These are phyloP conservation scores for Aegilops bicornis DNA, from an alignment of 176 grass and related monocot species.

Conservation along the genomic window DNA sequence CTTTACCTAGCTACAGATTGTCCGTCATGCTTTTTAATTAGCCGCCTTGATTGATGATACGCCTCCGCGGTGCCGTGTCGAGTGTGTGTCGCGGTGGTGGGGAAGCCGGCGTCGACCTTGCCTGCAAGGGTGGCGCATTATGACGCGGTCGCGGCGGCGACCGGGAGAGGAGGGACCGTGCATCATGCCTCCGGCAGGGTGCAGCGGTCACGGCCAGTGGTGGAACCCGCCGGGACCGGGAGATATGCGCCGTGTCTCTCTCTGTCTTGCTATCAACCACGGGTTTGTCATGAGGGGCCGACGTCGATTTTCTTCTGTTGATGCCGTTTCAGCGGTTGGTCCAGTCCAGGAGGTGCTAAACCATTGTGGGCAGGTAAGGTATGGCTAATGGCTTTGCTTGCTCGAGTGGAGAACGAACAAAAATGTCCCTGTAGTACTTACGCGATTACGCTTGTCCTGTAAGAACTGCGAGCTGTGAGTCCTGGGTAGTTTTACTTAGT, in stretches of 20 bases:
- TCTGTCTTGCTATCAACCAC: neutral
- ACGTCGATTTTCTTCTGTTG: too few species aligned
- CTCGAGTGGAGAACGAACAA: neutral
- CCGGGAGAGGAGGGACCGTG: neutral
- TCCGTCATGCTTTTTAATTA: neutral
- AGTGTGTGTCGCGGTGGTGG: neutral
- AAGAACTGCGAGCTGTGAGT: neutral
- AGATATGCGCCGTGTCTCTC: neutral
- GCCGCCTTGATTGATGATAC: neutral
- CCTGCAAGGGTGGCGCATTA: neutral
- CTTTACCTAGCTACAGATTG: neutral
- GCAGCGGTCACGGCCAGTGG: neutral
- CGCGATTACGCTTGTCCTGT: neutral
- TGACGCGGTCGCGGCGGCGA: neutral
- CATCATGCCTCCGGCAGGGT: neutral
- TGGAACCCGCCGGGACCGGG: conserved; percentile 2
- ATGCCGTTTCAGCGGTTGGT: neutral
- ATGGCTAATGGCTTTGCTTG: neutral
- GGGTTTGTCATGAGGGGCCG: neutral
- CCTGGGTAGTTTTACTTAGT: too few species aligned
- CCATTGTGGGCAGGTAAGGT: neutral
- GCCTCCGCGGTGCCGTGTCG: neutral
- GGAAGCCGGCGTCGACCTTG: neutral
- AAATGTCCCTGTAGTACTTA: neutral
- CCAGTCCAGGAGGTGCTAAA: neutral